Conservation (phyloP, 805 yeast species). For the Tetrapisispora phaffii region DNA sequence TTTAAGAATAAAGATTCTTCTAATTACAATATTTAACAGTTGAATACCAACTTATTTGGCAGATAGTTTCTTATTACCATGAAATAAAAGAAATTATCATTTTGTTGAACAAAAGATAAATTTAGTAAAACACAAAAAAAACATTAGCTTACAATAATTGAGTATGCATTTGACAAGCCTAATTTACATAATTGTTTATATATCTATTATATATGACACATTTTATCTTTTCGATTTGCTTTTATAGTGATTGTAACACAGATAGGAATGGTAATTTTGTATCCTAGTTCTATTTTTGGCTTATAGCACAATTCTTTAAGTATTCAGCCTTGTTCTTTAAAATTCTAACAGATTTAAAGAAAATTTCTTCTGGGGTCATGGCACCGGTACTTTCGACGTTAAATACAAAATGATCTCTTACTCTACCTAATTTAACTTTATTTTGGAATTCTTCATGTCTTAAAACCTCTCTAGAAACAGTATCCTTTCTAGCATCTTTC, state of each 20-base stretch:
- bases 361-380: constrained; percentile 93
- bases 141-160: neutral
- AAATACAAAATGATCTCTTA: constrained; percentile 86
- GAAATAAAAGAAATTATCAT: too few species aligned
- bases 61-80: too few species aligned
- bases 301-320: constrained; percentile 68
- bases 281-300: constrained; percentile 27
- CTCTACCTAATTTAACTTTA: constrained; percentile 83
- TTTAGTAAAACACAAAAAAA: too few species aligned
- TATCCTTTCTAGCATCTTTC: constrained; percentile 84
- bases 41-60: too few species aligned
- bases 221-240: neutral
- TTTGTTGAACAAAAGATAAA: too few species aligned
- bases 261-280: neutral
- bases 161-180: constrained; percentile 1
- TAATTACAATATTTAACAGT: too few species aligned
- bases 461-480: constrained; percentile 92
- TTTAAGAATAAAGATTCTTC: too few species aligned
- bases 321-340: constrained; percentile 78
- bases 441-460: constrained; percentile 87
- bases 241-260: neutral
- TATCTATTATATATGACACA: neutral
- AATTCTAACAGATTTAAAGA: constrained; percentile 79
- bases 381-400: constrained; percentile 94
- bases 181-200: constrained; percentile 1